Base-by-base conservation (phyloP, 2,329 filamentous ascomycete genomes). In the Pyrenophora tritici-repentis region DNA sequence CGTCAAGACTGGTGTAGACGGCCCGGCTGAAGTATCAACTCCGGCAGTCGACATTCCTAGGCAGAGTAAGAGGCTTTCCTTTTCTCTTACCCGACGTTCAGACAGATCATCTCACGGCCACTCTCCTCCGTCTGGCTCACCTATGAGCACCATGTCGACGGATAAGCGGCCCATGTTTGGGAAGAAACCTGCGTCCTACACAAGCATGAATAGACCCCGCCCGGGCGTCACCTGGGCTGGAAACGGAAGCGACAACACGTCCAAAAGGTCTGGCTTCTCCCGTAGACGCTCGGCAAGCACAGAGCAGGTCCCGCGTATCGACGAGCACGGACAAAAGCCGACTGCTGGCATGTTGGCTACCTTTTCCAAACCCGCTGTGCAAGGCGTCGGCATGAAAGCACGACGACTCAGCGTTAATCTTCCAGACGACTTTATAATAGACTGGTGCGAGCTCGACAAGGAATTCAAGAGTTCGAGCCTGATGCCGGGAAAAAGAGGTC, bases 331-430 rank as follows among this genome's bases (percentile, higher is more conserved):
- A 9, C 59, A 66, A n/a, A 61, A 54, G 38, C 61, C 65, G 13
- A 71, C 68, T 18, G 63, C 68, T 34, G 70, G 67, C 20, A 65
- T 74, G 56, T 47, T 73, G 29, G 57, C 61, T 20, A 73, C 71
- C 14, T 73, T 73, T 37, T 73, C 72, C 20, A 71, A 67, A 42
- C 56, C 67, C 1, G 87, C 89, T 1, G 85, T 86, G 44, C 82
- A 82, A 17, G 89, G 89, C 10, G 88, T 86, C 14, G 89, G 89
- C 8, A 81, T 89, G 70, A 93, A 92, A 75, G 86, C 89, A 24
- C 83, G 89, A n/a, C 85, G 88, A 42, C 79, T 93, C 76, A 92
- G 89, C 66, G 72, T 90, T 41, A 88, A 83, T 63, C 76, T 91
- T 20, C 87, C 87, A 1, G 88, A 91, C 61, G 86, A 90, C 61